Base-by-base conservation (phyloP, 495 filamentous ascomycete genomes). In the Hyaloscypha bicolor region DNA sequence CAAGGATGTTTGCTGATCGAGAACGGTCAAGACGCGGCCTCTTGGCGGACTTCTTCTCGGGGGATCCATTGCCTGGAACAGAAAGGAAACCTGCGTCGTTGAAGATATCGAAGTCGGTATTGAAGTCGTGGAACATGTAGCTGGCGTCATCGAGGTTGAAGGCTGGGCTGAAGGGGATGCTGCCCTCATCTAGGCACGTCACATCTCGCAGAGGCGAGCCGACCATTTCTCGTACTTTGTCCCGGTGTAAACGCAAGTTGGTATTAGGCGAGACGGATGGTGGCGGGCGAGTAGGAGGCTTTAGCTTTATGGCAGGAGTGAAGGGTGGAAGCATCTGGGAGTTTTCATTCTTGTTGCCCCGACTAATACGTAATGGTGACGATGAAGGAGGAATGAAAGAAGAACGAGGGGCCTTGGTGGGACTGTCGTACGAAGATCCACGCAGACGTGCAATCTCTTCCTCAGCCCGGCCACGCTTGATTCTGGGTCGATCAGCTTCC, bases 361-460 rank as follows among this genome's bases (percentile, higher is more conserved):
- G 83, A 80, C n/a, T 87, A 75, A 63, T 92, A 81, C 71, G 92
- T 86, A 73, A 87, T 82, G 68, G 90, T 73, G 76, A 90, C 22
- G 83, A 88, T 39, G 81, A 86, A 55, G 79, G 76, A 22, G 77
- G 81, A 55, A 67, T 66, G 65, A 78, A 77, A 37, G 52, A 73
- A 81, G 63, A 6, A 76, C 68, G 9, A 72, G 81, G 74, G 73
- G 79, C 85, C 80, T 82, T 93, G 80, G 79, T 90, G 30, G 95
- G 95, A 71, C 94, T 97, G 69, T 97, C 95, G 73, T 94, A 93
- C 4, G 93, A 97, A 5, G 93, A 97, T 63, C 89, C 91, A 66
- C 95, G 90, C 32, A 97, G 92, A 37, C 95, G 91, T 55, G 91
- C 92, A 80, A 99, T 97, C 78, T 97, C 95, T 70, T 94, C 95